phyloP scores from a whole-genome alignment of 2,329 filamentous ascomycete species.

The Fusarium xylarioides region DNA sequence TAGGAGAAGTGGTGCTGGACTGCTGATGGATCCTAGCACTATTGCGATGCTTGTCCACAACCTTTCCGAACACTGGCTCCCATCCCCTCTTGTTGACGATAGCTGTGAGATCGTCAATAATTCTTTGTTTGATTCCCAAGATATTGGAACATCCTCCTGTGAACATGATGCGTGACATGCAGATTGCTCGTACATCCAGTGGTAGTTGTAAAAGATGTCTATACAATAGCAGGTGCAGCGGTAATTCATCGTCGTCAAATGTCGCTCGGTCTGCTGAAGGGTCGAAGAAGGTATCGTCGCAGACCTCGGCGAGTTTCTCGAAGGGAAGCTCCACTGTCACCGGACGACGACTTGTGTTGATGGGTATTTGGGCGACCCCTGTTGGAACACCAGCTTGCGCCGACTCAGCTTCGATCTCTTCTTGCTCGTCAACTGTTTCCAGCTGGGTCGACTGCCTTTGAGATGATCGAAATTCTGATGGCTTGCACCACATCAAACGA shows the following conservation, averaged over 20 bases:
- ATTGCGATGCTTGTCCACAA: slow-evolving; percentile 62
- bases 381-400: slow-evolving; percentile 32
- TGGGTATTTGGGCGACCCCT: slow-evolving; percentile 52
- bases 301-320: slow-evolving; percentile 74
- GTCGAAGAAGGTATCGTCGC: slow-evolving; percentile 79
- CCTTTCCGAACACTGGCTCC: slow-evolving; percentile 78
- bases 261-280: slow-evolving; percentile 59
- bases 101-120: slow-evolving; percentile 77
- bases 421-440: slow-evolving; percentile 65
- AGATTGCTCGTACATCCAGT: slow-evolving; percentile 81
- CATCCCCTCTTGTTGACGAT: slow-evolving; percentile 77
- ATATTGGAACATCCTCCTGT: slow-evolving; percentile 83
- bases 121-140: slow-evolving; percentile 79
- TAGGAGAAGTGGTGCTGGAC: slow-evolving; percentile 31
- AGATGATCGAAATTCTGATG: slow-evolving; percentile 44
- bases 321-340: slow-evolving; percentile 73
- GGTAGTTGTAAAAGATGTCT: slow-evolving; percentile 78
- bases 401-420: slow-evolving; percentile 57
- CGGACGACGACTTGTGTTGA: slow-evolving; percentile 59
- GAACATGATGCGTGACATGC: slow-evolving; percentile 90
- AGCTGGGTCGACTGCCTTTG: slow-evolving; percentile 52
- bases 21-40: slow-evolving; percentile 55
- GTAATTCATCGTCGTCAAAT: slow-evolving; percentile 87
- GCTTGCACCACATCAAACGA: slow-evolving; percentile 79
- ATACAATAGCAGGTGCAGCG: slow-evolving; percentile 81